Evolutionary conservation across 768 basidiomycete species (phyloP).

Genomic region (Gyrodon lividus): DNA sequence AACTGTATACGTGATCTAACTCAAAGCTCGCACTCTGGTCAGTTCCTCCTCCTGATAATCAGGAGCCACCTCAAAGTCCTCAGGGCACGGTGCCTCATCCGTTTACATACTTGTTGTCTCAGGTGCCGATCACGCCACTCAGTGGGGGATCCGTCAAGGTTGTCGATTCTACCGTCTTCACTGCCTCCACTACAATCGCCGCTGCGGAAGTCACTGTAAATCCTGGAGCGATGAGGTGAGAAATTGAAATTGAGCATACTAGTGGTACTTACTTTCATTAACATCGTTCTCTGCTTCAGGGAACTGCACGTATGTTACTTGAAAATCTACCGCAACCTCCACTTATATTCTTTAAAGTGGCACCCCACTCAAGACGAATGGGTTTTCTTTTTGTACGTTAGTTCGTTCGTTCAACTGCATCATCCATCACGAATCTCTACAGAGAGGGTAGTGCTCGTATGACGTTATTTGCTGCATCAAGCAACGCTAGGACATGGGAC

Average conservation of each 20-base stretch:
- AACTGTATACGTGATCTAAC: neutral
- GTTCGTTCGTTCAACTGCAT: neutral
- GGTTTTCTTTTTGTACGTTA: constrained; percentile 54
- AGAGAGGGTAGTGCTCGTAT: constrained; percentile 55
- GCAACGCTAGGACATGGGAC: constrained; percentile 58
- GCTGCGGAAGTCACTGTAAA: constrained; percentile 56
- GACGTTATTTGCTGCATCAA: constrained; percentile 53
- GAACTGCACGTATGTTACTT: constrained; percentile 52
- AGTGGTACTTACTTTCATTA: neutral
- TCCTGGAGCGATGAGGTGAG: constrained; percentile 54
- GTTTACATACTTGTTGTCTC: constrained; percentile 50
- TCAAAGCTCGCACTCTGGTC: neutral
- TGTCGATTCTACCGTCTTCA: constrained; percentile 54
- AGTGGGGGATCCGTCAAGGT: constrained; percentile 58
- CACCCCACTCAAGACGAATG: constrained; percentile 70
- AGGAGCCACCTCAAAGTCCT: constrained; percentile 32
- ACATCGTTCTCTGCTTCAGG: constrained; percentile 25
- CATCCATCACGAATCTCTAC: constrained; percentile 1
- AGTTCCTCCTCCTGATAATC: constrained; percentile 36
- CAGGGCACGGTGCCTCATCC: constrained; percentile 43
- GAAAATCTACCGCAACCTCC: neutral
- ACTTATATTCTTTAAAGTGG: constrained; percentile 45
- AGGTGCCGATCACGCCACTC: constrained; percentile 40
- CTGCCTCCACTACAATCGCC: constrained; percentile 46
- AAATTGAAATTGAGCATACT: too few relatives aligned